Conservation (phyloP, 2,329 filamentous ascomycete species). For the Fusarium verticillioides region DNA sequence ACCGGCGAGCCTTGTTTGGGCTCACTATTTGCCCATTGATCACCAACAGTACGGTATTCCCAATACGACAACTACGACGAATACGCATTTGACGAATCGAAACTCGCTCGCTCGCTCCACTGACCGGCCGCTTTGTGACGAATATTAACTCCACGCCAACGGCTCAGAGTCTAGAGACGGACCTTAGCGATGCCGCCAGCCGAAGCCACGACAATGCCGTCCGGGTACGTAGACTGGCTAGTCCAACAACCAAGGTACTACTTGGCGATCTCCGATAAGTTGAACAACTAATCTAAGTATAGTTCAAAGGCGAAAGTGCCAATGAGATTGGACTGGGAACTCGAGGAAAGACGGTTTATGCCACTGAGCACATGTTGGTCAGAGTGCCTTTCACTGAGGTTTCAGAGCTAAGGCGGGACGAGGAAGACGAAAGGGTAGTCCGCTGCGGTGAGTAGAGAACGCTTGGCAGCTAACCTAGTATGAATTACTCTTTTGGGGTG, state of each 20-base stretch:
- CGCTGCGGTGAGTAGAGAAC: neutral
- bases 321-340: neutral
- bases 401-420: neutral
- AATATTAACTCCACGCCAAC: neutral
- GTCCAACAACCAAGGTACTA: neutral
- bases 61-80: constrained; percentile 1
- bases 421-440: neutral
- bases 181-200: constrained; percentile 24
- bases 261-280: neutral
- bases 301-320: neutral
- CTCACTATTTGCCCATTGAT: neutral
- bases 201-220: constrained; percentile 6
- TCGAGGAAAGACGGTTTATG: neutral
- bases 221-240: neutral
- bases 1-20: neutral
- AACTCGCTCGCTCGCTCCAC: constrained; percentile 4
- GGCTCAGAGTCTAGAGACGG: constrained; percentile 1
- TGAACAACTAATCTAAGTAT: neutral
- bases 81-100: constrained; percentile 12
- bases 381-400: neutral
- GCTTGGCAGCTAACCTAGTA: constrained; percentile 1
- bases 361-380: neutral
- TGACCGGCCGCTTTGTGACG: neutral
- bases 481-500: constrained; percentile 4
- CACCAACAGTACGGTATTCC: neutral